Base-by-base conservation (phyloP, 2,329 filamentous ascomycete genomes). In the Neofusicoccum sp. region DNA sequence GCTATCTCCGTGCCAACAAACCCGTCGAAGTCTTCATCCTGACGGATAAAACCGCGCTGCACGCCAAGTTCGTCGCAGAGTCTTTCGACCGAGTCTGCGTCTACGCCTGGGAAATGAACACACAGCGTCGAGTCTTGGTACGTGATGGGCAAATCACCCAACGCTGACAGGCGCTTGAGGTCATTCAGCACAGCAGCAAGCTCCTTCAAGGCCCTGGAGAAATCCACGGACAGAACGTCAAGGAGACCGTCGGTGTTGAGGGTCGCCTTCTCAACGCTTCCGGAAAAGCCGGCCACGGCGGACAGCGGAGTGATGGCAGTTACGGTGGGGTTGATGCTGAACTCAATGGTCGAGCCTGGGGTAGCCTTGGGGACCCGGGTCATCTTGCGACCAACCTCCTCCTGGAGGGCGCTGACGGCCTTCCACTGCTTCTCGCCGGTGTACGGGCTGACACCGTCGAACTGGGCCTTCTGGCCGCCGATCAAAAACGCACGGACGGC, bases 401-500 rank as follows among this genome's bases (percentile, higher is more conserved):
- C 86, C 71, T 95, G 89, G 3, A 91, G 76, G 9, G 81, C 79
- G 34, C 88, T 89, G n/a, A 97, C 86, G 31, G 86, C 79, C 70
- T 90, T 89, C 80, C 91, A 97, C 62, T 85, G 84, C 76, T 89
- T 89, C 75, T 93, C 87, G 45, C 93, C 93, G 9, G 83, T 86
- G 33, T 70, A 71, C 14, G 84, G 76, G 59, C 88, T 86, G 44
- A 89, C 74, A 11, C 93, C 93, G 72, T 96, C 90, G 68, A 93
- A 97, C 61, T 90, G 89, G 8, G 89, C 88, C 73, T 93, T 95
- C 70, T 96, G 87, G 0, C 95, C 95, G 0, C 90, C 92, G n/a
- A 96, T 82, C 77, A 91, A 89, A 76, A 99, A 97, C 11, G 92
- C 93, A 58, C 95, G 87, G 70, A 98, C 88, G 4, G 92, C 95